A percentile compares a stretch with the other conserved stretches of the same genome.
Conservation (phyloP, 805 yeast species). For the Suhomyces sp. region DNA sequence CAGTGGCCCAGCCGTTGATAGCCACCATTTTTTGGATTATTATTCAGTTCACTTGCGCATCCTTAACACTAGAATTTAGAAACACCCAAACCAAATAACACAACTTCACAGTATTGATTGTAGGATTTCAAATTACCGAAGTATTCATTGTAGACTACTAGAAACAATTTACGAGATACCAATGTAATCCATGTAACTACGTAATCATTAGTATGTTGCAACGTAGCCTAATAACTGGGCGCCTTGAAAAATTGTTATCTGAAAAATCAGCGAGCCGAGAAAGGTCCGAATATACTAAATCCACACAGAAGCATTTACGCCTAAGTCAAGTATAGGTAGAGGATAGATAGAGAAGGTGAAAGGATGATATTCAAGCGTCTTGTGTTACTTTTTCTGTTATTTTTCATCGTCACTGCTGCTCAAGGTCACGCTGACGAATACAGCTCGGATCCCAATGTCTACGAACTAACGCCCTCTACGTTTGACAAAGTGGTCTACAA, state of each 20-base stretch:
- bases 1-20: background rate
- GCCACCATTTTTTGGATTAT: background rate
- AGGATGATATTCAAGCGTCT: conserved; percentile 4
- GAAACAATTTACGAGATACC: too few relatives aligned
- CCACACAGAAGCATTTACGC: background rate
- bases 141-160: too few relatives aligned
- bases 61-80: background rate
- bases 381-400: conserved; percentile 2
- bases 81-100: background rate
- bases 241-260: background rate
- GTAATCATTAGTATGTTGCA: background rate
- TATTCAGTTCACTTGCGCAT: background rate
- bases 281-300: background rate
- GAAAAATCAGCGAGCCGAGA: background rate
- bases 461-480: conserved; percentile 53
- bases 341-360: background rate
- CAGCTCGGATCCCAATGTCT: conserved; percentile 41
- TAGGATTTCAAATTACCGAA: background rate
- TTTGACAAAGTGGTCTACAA: conserved; percentile 65
- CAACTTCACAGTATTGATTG: background rate
- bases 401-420: conserved; percentile 8
- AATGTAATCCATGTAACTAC: too few relatives aligned
- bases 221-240: background rate
- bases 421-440: conserved; percentile 32
- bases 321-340: background rate